A percentile compares a stretch with the other conserved stretches of the same genome.
These are phyloP conservation scores for Sporothrix dimorphospora DNA, from an alignment of 2,329 filamentous ascomycete genomes.

Conservation along the genomic window DNA sequence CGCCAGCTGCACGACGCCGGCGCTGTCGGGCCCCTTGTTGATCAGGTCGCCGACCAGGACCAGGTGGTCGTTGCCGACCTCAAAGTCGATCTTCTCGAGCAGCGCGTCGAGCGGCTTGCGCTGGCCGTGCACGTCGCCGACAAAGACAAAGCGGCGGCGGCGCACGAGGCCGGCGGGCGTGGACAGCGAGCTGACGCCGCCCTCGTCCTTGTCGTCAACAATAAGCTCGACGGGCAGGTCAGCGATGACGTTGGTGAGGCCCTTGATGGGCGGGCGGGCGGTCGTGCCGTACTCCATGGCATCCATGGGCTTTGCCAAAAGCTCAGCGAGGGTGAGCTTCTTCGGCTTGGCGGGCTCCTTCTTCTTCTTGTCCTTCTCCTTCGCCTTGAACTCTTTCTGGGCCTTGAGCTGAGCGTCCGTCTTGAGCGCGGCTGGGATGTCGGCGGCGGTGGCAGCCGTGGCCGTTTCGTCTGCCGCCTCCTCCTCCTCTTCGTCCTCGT, in stretches of 20 bases:
- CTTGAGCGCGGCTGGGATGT: conserved; percentile 9
- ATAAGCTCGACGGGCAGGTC: conserved; percentile 40
- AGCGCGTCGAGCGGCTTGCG: conserved; percentile 66
- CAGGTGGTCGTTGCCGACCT: conserved; percentile 67
- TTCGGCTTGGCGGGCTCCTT: background rate
- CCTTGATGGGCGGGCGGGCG: conserved; percentile 45
- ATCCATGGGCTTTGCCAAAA: conserved; percentile 23
- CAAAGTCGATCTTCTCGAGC: conserved; percentile 67
- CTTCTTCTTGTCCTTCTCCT: background rate
- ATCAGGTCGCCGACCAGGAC: conserved; percentile 79
- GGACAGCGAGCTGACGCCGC: conserved; percentile 16
- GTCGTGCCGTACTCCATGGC: conserved; percentile 43
- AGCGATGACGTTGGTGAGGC: conserved; percentile 38
- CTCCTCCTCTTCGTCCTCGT: background rate
- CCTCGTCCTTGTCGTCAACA: conserved; percentile 36
- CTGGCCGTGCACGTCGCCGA: conserved; percentile 95
- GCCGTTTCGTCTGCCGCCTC: background rate
- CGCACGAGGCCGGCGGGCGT: conserved; percentile 38
- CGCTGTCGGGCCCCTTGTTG: conserved; percentile 82
- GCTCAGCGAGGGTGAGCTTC: conserved; percentile 12
- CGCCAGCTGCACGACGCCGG: conserved; percentile 75
- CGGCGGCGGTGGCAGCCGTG: background rate
- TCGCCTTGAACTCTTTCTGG: background rate
- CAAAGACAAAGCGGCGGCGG: conserved; percentile 68
- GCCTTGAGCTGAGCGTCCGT: background rate